Evolutionary conservation across 1,139 yeast genomes (phyloP).

Genomic region (Candida pseudocylindracea): DNA sequence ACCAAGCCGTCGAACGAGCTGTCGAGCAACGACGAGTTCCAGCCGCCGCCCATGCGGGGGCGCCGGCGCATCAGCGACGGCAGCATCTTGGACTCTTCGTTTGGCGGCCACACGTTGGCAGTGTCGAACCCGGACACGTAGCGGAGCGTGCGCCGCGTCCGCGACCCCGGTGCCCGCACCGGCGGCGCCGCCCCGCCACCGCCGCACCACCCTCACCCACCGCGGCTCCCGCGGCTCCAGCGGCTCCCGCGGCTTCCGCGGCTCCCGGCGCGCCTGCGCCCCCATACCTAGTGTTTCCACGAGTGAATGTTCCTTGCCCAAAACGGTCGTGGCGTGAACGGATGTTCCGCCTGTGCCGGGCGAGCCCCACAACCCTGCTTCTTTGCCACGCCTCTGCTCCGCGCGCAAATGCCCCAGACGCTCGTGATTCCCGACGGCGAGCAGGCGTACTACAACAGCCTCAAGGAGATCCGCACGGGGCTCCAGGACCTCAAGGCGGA

Average conservation of each 20-base stretch:
- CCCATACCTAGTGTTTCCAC: too few species aligned
- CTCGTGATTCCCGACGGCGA: constrained; percentile 16
- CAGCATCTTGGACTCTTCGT: constrained; percentile 55
- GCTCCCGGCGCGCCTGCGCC: too few species aligned
- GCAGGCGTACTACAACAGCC: constrained; percentile 21
- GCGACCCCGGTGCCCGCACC: too few species aligned
- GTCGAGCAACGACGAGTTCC: constrained; percentile 23
- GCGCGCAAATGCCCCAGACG: constrained; percentile 1
- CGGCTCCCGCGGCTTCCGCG: too few species aligned
- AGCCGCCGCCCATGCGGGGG: constrained; percentile 50
- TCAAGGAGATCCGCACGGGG: constrained; percentile 22
- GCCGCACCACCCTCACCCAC: too few species aligned
- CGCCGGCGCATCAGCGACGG: constrained; percentile 57
- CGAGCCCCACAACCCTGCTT: neutral
- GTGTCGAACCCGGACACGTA: constrained; percentile 36
- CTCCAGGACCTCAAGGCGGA: constrained; percentile 40
- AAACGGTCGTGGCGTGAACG: neutral
- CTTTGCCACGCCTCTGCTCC: neutral
- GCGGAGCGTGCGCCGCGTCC: neutral
- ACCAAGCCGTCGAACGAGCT: constrained; percentile 2
- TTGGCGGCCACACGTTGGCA: constrained; percentile 46
- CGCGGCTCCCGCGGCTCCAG: too few species aligned
- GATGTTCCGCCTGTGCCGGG: neutral
- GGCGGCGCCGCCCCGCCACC: too few species aligned
- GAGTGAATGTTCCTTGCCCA: neutral